phyloP scores from a whole-genome alignment of 177 flowering plant species.

The Vitis hybrid region DNA sequence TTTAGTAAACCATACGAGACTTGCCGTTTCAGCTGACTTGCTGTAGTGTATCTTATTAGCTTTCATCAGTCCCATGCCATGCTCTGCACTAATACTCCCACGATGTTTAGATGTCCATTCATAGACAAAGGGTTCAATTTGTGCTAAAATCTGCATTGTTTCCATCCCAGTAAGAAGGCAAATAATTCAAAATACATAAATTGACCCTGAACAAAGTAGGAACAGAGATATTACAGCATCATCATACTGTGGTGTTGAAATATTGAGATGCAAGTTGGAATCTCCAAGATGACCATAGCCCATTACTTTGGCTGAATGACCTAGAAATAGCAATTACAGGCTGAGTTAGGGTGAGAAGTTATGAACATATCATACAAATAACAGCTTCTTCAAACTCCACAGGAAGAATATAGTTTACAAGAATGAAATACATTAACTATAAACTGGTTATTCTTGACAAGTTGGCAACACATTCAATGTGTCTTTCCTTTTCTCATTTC shows the following conservation, averaged over 20 bases:
- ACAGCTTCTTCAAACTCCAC: too few relatives aligned
- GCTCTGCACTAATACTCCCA: constrained; percentile 98
- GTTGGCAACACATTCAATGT: too few relatives aligned
- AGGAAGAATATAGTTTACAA: too few relatives aligned
- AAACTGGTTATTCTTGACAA: too few relatives aligned
- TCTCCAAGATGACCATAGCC: constrained; percentile 99
- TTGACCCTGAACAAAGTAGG: constrained; percentile 2
- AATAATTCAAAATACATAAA: constrained; percentile 1
- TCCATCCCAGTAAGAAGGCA: not conserved
- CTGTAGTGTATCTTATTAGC: constrained; percentile 86
- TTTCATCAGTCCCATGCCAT: constrained; percentile 95
- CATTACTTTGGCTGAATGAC: constrained; percentile 64
- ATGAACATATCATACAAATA: too few relatives aligned
- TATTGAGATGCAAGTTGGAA: constrained; percentile 90
- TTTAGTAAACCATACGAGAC: constrained; percentile 11
- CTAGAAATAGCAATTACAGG: constrained; percentile 28
- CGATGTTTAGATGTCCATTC: constrained; percentile 91
- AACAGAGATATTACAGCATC: constrained; percentile 53
- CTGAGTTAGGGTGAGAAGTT: not conserved
- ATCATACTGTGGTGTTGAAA: constrained; percentile 70
- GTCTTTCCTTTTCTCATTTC: too few relatives aligned
- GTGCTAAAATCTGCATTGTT: constrained; percentile 57
- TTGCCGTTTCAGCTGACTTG: constrained; percentile 81
- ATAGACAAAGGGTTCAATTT: constrained; percentile 96
- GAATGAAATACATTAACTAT: too few relatives aligned